Base-by-base conservation (phyloP, 257 asterid genomes). In the Craterostigma plantagineum region DNA sequence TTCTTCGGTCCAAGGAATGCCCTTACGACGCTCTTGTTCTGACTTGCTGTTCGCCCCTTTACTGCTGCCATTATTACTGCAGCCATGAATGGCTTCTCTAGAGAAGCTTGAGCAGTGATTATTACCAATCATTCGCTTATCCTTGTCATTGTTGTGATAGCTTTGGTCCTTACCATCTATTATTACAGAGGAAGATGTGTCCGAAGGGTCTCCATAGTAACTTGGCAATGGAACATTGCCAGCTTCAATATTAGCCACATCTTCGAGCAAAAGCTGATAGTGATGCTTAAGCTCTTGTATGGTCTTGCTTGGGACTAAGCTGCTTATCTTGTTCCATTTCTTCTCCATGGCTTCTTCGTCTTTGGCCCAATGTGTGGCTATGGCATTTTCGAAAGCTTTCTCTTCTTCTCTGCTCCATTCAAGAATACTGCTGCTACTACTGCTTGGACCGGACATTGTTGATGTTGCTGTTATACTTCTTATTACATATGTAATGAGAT, bases 1-100 rank as follows among this genome's bases (percentile, higher is more conserved):
- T 72, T 86, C 96, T 62, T 86, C 94, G 0, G 94, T 81, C 96
- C 96, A 86, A 0, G 96, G 96, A 42, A 81, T 78, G 46, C 96
- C 96, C 56, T 86, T 86, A 27, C 91, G 63, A 9, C 87, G 91
- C 36, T 86, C 96, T 45, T 75, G 92, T 43, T 86, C 96, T 0
- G 84, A 43, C 63, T 68, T 16, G 47, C 55, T 51, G 48, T 70
- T 66, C 15, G 76, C 79, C 5, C 67, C 71, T 48, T 42, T 42
- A 3, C 53, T 44, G 43, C 54, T 0, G 0, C 52, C 15, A 0
- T 49, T 17, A 35, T 47, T 62, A 33, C 45, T 33, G 38, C 69
- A 27, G 51, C 16, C 59, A 7, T 60, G 69, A 8, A 63, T 14
- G 13, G 15, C 53, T 11, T 36, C 42, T 3, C 74, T 64, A 4